phyloP scores from a whole-genome alignment of 2,329 filamentous ascomycete species.

The Fusarium pseudocircinatum region DNA sequence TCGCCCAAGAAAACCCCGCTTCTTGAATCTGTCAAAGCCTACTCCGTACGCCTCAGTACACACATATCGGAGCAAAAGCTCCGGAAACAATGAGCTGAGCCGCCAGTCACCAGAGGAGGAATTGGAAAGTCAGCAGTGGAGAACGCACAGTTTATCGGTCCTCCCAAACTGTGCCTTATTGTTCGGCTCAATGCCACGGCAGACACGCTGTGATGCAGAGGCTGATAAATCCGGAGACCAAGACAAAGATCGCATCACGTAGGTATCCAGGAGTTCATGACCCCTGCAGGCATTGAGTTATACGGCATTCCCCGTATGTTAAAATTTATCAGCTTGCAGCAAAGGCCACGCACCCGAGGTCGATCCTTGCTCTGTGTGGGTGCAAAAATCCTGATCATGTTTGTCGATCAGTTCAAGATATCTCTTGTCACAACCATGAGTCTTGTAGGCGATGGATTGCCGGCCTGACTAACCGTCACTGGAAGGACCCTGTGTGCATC shows the following conservation, averaged over 20 bases:
- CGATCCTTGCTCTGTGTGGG: constrained; percentile 11
- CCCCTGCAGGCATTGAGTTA: background rate
- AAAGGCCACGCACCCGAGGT: background rate
- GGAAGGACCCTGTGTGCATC: constrained; percentile 12
- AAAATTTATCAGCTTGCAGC: background rate
- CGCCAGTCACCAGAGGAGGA: background rate
- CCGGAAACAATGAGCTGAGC: background rate
- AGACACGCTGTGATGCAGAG: background rate
- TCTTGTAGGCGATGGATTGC: background rate
- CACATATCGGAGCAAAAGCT: constrained; percentile 15
- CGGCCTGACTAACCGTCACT: background rate
- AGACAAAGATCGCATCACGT: background rate
- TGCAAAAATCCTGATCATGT: background rate
- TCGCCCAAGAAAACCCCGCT: background rate
- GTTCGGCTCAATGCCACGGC: background rate
- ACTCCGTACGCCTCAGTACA: background rate
- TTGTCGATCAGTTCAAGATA: constrained; percentile 16
- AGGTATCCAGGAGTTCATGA: background rate
- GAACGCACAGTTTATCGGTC: background rate
- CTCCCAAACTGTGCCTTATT: background rate
- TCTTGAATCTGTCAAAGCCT: background rate
- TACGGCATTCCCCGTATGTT: background rate
- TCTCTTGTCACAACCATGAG: background rate
- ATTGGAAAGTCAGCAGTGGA: background rate
- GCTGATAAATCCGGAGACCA: background rate